Evolutionary conservation across 2,329 filamentous ascomycete genomes (phyloP).

Genomic region (Aspergillus glaucus): DNA sequence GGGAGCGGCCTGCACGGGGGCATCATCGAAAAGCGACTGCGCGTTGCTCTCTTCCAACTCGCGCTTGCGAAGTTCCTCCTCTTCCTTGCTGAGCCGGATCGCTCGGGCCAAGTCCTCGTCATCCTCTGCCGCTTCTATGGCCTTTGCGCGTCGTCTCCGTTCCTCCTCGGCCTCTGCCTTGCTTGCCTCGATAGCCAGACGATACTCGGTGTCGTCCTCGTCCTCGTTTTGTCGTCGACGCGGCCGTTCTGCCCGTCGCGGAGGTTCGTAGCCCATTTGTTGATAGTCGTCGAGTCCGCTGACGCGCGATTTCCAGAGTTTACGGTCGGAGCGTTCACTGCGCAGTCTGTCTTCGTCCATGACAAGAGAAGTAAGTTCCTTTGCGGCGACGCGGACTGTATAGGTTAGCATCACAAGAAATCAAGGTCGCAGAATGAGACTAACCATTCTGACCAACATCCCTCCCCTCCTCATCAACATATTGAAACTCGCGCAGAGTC

Average conservation of each 20-base stretch:
- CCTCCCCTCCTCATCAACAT: constrained; percentile 88
- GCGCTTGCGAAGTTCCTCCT: constrained; percentile 72
- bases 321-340: constrained; percentile 82
- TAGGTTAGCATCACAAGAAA: constrained; percentile 1
- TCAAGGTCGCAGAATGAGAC: constrained; percentile 22
- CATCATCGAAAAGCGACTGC: constrained; percentile 80
- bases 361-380: constrained; percentile 87
- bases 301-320: constrained; percentile 94
- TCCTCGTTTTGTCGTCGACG: constrained; percentile 52
- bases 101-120: constrained; percentile 93
- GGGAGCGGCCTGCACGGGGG: constrained; percentile 56
- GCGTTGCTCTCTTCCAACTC: constrained; percentile 84
- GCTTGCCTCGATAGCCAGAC: constrained; percentile 86
- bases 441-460: constrained; percentile 95
- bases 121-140: constrained; percentile 56
- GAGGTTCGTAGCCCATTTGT: constrained; percentile 37
- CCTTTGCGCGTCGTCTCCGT: constrained; percentile 60
- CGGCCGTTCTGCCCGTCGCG: constrained; percentile 36
- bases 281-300: constrained; percentile 75
- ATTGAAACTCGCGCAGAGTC: constrained; percentile 93
- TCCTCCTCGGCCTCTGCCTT: constrained; percentile 94
- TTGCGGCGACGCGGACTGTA: constrained; percentile 86
- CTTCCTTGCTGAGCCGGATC: constrained; percentile 90
- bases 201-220: constrained; percentile 86
- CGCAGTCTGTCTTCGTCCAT: constrained; percentile 89